These are phyloP conservation scores for Colletotrichum siamense DNA, from an alignment of 2,329 filamentous ascomycete genomes.

Conservation along the genomic window DNA sequence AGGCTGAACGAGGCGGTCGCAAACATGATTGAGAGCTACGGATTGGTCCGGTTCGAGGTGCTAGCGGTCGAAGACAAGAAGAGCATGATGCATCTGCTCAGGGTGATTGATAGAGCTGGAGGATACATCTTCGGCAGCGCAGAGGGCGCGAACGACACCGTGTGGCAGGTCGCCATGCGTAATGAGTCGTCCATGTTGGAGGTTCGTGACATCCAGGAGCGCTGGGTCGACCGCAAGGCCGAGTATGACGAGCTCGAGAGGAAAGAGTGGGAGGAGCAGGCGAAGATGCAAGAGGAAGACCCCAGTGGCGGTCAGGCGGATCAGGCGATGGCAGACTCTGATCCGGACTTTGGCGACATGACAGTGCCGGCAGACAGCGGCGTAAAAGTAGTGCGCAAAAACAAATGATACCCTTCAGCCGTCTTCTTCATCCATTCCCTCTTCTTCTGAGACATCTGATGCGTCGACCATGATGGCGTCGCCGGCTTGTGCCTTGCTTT, in stretches of 20 bases:
- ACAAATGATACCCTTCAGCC: slow-evolving; percentile 55
- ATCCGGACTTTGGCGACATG: slow-evolving; percentile 58
- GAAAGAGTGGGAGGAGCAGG: slow-evolving; percentile 77
- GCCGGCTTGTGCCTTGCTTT: slow-evolving; percentile 72
- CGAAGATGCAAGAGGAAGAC: slow-evolving; percentile 47
- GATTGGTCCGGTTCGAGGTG: slow-evolving; percentile 89
- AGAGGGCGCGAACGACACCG: slow-evolving; percentile 90
- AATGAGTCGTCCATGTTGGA: slow-evolving; percentile 77
- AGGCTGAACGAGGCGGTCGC: slow-evolving; percentile 87
- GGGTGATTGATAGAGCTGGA: slow-evolving; percentile 88
- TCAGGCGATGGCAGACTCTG: slow-evolving; percentile 42
- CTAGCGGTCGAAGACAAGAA: slow-evolving; percentile 95
- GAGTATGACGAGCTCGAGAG: slow-evolving; percentile 84
- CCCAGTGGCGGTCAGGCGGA: neutral
- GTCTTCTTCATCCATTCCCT: slow-evolving; percentile 51
- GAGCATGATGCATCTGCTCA: slow-evolving; percentile 91
- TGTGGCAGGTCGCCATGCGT: slow-evolving; percentile 97
- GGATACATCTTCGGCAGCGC: slow-evolving; percentile 92
- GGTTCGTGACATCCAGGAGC: slow-evolving; percentile 88
- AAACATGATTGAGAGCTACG: slow-evolving; percentile 86
- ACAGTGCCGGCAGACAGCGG: slow-evolving; percentile 64
- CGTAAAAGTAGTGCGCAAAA: slow-evolving; percentile 74
- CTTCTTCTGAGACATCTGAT: slow-evolving; percentile 44
- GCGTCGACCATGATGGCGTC: slow-evolving; percentile 47
- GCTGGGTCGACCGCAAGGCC: slow-evolving; percentile 91